Evolutionary conservation across 2,329 filamentous ascomycete genomes (phyloP).

Genomic region (Sporothrix euskadiensis): DNA sequence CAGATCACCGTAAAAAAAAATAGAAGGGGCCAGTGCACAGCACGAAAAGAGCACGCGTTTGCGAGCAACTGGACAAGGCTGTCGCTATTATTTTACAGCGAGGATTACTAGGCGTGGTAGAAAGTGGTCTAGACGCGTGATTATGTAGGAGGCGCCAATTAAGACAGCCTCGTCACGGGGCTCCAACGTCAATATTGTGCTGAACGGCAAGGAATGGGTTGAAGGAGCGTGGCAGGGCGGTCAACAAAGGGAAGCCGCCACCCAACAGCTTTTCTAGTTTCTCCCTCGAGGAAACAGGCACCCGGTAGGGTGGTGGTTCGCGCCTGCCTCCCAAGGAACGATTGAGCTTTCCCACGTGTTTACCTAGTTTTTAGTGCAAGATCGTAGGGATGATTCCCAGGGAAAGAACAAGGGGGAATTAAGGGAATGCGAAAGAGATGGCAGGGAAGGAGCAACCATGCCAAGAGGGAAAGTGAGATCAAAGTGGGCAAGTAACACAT

Average conservation of each 20-base stretch:
- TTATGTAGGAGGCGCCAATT: neutral
- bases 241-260: no score
- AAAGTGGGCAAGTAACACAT: neutral
- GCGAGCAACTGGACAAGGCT: neutral
- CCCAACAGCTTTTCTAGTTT: no score
- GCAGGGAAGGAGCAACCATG: neutral
- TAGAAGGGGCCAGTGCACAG: neutral
- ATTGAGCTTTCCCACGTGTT: conserved; percentile 10
- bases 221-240: no score
- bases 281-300: neutral
- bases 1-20: neutral
- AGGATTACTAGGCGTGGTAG: neutral
- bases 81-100: neutral
- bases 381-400: neutral
- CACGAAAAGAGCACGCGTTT: neutral
- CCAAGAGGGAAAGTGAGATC: conserved; percentile 1
- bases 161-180: neutral
- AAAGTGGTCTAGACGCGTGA: neutral
- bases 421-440: neutral
- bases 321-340: neutral
- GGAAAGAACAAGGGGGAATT: neutral
- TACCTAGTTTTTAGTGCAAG: neutral
- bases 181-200: neutral
- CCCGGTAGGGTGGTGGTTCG: neutral
- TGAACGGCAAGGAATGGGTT: neutral